These are phyloP conservation scores for Gossypium thurberi DNA, from an alignment of 345 rosid species.

Conservation along the genomic window DNA sequence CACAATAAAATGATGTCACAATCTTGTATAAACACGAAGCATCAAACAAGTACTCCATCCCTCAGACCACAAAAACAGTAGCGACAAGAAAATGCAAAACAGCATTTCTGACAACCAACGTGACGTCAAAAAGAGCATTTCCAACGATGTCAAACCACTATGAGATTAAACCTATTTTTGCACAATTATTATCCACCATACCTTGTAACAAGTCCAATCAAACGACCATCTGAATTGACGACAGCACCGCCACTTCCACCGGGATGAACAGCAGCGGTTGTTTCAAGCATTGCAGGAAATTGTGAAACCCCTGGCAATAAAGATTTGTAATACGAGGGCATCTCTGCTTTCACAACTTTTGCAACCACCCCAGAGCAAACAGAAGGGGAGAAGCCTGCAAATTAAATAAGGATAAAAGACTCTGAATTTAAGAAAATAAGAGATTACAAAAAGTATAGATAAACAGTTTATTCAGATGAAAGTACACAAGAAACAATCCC, in stretches of 20 bases:
- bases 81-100: neutral
- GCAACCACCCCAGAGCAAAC: slow-evolving; percentile 77
- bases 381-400: slow-evolving; percentile 67
- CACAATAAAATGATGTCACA: neutral
- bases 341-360: slow-evolving; percentile 62
- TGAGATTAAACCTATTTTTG: neutral
- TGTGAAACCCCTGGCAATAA: slow-evolving; percentile 20
- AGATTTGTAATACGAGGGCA: slow-evolving; percentile 26
- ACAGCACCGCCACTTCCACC: slow-evolving; percentile 98
- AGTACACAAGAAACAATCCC: neutral
- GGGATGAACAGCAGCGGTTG: slow-evolving; percentile 93
- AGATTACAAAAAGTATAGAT: neutral
- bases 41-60: neutral
- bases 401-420: slow-evolving; percentile 10
- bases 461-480: neutral
- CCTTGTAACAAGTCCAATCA: slow-evolving; percentile 97
- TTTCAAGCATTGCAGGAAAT: slow-evolving; percentile 88
- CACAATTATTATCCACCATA: slow-evolving; percentile 13
- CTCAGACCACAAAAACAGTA: neutral
- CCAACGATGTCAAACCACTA: neutral
- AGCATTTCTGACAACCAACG: neutral
- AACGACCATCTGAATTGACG: slow-evolving; percentile 59
- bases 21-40: neutral
- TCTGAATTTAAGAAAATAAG: slow-evolving; percentile 5
- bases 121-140: neutral